Conservation (phyloP, 306 rosid species). For the Spatholobus suberectus region DNA sequence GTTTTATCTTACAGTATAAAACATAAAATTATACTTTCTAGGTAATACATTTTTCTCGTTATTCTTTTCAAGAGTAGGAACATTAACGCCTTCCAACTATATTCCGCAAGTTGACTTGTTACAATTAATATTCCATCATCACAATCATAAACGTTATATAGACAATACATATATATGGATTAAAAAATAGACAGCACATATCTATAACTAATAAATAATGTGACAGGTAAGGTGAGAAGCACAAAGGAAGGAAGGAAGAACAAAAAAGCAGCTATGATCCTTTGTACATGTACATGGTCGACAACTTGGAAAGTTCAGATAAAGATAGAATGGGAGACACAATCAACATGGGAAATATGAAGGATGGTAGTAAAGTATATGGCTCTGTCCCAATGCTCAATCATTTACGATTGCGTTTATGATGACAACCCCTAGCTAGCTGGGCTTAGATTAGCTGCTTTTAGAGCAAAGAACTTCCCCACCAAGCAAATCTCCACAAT, state of each 20-base stretch:
- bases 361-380: neutral
- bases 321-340: conserved; percentile 36
- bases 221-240: neutral
- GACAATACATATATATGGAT: neutral
- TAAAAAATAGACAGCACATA: neutral
- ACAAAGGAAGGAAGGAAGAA: neutral
- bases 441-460: neutral
- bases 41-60: neutral
- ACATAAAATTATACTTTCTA: neutral
- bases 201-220: neutral
- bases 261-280: neutral
- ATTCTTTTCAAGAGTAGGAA: neutral
- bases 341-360: conserved; percentile 32
- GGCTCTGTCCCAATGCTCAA: conserved; percentile 14
- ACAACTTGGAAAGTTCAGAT: conserved; percentile 13
- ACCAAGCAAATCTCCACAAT: neutral
- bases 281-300: conserved; percentile 30
- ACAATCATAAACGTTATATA: neutral
- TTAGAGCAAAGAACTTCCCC: neutral
- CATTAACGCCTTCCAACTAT: neutral
- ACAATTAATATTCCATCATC: neutral
- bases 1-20: neutral
- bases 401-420: neutral
- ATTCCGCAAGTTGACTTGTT: conserved; percentile 33
- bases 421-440: neutral